phyloP scores from a whole-genome alignment of 306 rosid species.

The Crotalaria pallida region DNA sequence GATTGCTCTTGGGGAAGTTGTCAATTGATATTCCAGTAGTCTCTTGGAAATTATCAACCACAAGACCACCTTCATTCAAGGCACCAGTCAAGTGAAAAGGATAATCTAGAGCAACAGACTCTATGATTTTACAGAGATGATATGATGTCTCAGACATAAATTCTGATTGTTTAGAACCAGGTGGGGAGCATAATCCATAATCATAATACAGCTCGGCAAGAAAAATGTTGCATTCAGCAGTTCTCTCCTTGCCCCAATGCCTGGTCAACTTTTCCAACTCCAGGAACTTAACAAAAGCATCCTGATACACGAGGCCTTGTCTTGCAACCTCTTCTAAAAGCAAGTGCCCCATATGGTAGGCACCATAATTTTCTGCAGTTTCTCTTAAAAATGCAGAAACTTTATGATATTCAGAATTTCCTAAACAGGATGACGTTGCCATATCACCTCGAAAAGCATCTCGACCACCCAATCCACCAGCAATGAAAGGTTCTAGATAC shows the following conservation, averaged over 20 bases:
- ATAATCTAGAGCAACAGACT: slow-evolving; percentile 74
- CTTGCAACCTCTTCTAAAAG: slow-evolving; percentile 74
- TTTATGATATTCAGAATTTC: slow-evolving; percentile 53
- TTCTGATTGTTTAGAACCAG: slow-evolving; percentile 55
- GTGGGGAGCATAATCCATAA: slow-evolving; percentile 54
- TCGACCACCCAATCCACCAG: slow-evolving; percentile 39
- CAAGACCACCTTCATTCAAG: slow-evolving; percentile 32
- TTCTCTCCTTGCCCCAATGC: slow-evolving; percentile 91
- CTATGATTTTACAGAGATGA: slow-evolving; percentile 90
- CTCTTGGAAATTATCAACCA: slow-evolving; percentile 35
- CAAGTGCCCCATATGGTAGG: slow-evolving; percentile 79
- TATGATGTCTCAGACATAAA: slow-evolving; percentile 76
- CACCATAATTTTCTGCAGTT: slow-evolving; percentile 69
- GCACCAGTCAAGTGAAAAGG: slow-evolving; percentile 45
- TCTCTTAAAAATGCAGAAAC: slow-evolving; percentile 60
- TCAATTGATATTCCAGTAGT: slow-evolving; percentile 28
- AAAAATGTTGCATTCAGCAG: slow-evolving; percentile 70
- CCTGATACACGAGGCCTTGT: slow-evolving; percentile 51
- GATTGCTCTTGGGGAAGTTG: slow-evolving; percentile 25
- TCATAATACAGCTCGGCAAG: slow-evolving; percentile 87
- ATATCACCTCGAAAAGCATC: slow-evolving; percentile 34
- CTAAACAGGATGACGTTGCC: slow-evolving; percentile 32
- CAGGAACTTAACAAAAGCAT: slow-evolving; percentile 66
- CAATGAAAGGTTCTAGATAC: slow-evolving; percentile 72
- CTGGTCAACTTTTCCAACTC: slow-evolving; percentile 90